Base-by-base conservation (phyloP, 2,329 filamentous ascomycete genomes). In the Phialemoniopsis sp. region DNA sequence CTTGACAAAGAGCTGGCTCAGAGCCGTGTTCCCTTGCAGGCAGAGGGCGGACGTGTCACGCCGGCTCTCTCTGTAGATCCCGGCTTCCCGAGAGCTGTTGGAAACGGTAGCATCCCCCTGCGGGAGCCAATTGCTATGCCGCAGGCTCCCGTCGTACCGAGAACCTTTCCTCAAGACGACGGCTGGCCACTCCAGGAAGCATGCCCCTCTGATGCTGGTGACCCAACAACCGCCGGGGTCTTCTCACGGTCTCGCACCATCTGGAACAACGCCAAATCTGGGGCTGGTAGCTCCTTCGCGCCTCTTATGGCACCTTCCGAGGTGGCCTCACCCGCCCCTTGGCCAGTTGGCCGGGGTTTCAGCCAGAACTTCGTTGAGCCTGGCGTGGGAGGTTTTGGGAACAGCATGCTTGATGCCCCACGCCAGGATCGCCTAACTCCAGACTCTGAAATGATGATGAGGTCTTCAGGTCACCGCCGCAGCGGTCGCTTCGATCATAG, bases 1-100 rank as follows among this genome's bases (percentile, higher is more conserved):
- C 80, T 89, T 55, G 83, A 86, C 42, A 75, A 86, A 39, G 82
- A 89, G 63, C 71, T 88, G 44, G 72, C 79, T 5, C 28, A 13
- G 21, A 29, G 35, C 14, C 26, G 29, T 15, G 8, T 37, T 28
- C 28, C n/a, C 26, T 16, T 19, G 19, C 32, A 39, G 44, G 30
- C 78, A 38, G 83, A 78, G 10, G 63, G 76, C 39, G 76, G 80
- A 35, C 74, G 78, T 49, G 62, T 58, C 8, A 66, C 76, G 38
- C 69, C 72, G n/a, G 63, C 48, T 10, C 29, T 67, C 43, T 60
- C 66, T 5, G 66, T 66, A 6, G 73, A 59, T 19, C 44, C 46
- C 10, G 53, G 54, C 13, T 59, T 58, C 36, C 48, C 56, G 2
- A 41, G 58, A 8, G 51, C 39, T 21, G 41, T 52, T 37, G 43